Conservation (phyloP, 208 protist species). For the Leptomonas seymouri region DNA sequence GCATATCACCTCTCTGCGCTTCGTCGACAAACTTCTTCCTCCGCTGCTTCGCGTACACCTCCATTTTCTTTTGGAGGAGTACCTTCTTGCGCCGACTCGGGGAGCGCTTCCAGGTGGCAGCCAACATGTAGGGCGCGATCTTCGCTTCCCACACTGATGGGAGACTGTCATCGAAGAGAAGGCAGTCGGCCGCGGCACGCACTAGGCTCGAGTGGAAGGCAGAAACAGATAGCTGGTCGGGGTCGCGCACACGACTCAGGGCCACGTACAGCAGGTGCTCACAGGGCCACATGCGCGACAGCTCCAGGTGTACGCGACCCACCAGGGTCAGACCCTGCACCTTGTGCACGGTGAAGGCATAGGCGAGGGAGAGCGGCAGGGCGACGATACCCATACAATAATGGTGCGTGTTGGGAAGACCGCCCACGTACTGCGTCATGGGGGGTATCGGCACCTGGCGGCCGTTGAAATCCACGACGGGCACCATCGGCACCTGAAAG, state of each 20-base stretch:
- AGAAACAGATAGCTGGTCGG: conserved; percentile 80
- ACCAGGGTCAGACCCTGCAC: conserved; percentile 89
- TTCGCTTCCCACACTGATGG: conserved; percentile 46
- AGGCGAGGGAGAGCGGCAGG: conserved; percentile 83
- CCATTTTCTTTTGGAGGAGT: conserved; percentile 35
- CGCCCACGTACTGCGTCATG: conserved; percentile 67
- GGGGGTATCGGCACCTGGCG: conserved; percentile 61
- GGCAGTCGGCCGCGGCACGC: conserved; percentile 61
- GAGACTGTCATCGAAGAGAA: conserved; percentile 82
- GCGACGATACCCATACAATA: conserved; percentile 69
- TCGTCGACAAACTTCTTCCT: conserved; percentile 14
- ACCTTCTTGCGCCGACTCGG: conserved; percentile 54
- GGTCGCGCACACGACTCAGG: conserved; percentile 87
- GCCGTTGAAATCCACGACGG: conserved; percentile 79
- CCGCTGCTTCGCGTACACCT: conserved; percentile 26
- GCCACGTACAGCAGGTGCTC: conserved; percentile 90
- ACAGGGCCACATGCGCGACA: conserved; percentile 90
- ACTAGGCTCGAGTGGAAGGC: conserved; percentile 65
- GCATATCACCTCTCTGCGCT: conserved; percentile 20
- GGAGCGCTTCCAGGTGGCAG: conserved; percentile 61
- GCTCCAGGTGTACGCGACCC: conserved; percentile 83
- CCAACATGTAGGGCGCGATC: conserved; percentile 61
- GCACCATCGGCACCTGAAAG: conserved; percentile 55
- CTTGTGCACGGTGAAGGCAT: conserved; percentile 94
- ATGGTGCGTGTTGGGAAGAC: conserved; percentile 71